Conservation (phyloP, 805 yeast genomes). For the Candida montana region DNA sequence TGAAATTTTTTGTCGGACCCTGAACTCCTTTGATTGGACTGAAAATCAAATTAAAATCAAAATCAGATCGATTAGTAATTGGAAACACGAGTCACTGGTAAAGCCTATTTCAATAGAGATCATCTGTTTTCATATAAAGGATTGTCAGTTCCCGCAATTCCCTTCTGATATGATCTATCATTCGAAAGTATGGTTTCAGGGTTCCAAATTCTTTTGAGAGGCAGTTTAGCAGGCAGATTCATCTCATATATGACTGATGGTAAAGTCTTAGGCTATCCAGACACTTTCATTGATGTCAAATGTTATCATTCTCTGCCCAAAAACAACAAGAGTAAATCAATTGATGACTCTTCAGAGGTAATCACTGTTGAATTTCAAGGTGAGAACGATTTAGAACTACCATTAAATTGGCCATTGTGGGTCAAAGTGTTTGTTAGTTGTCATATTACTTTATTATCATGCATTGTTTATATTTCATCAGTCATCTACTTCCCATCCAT, state of each 20-base stretch:
- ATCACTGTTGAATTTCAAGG: slow-evolving; percentile 2
- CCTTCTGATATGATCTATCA: no score
- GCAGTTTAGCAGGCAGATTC: slow-evolving; percentile 2
- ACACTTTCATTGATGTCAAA: not conserved
- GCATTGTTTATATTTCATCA: slow-evolving; percentile 51
- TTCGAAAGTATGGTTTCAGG: slow-evolving; percentile 4
- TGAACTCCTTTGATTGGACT: no score
- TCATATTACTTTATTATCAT: slow-evolving; percentile 41
- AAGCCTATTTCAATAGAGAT: no score
- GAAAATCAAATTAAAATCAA: no score
- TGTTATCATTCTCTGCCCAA: not conserved
- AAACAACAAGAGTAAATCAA: not conserved
- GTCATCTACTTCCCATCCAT: slow-evolving; percentile 52
- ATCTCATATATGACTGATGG: not conserved
- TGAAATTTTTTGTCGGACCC: no score
- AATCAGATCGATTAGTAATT: no score
- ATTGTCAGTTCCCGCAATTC: no score
- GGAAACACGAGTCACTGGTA: no score
- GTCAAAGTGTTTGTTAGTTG: slow-evolving; percentile 35
- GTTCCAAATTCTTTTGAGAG: slow-evolving; percentile 1
- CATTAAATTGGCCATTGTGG: slow-evolving; percentile 47
- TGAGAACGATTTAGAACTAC: slow-evolving; percentile 46
- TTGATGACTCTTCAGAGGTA: not conserved
- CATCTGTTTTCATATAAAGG: no score
- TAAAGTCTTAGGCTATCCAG: not conserved